Evolutionary conservation across 805 yeast species (phyloP), one percentile per base, ranked within the genome.

Genomic region (Myxozyma nipponensis): DNA sequence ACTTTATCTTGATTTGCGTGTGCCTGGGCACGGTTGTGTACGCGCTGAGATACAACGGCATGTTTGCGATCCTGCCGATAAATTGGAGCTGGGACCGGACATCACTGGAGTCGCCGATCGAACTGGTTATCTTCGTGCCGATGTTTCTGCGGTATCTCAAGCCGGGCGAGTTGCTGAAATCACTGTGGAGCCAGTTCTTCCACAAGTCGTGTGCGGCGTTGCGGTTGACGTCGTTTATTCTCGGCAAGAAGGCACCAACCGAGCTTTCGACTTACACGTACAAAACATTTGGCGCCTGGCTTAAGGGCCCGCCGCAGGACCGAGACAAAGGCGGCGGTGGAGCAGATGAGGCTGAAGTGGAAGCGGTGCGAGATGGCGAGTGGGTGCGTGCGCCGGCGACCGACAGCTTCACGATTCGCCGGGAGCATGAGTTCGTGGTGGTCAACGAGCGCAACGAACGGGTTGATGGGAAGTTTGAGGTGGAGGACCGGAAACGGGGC

Each of bases 341-440:
- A 9, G 66, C 72, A 2, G 82, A 82, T 59, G 62, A 65, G 9
- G 69, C 68, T 2, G 66, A 77, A 49, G 81, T 84, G 0, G 81
- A 78, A 42, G 84, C 84, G 63, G 80, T 86, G 5, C 90, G 90
- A 0, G 84, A 86, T 65, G 98, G 98, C 2, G 71, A 73, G 42
- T 84, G 78, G 61, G 79, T 90, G 30, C 78, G 98, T 49, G 98
- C 89, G 1, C 98, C 98, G 0, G 83, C 80, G 51, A 78, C 78
- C 57, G 97, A 90, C 63, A 82, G 82, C 15, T 81, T 84, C 19
- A 79, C 91, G 0, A 71, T 88, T 50, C 77, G 76, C 42, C 81
- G 74, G 56, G 77, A 78, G 58, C 76, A 78, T 42, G 68, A 89
- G 50, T 93, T 93, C 69, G 83, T 86, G 0, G 79, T 88, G 0